Evolutionary conservation across 2,329 filamentous ascomycete genomes (phyloP).

Genomic region (Westerdykella sp.): DNA sequence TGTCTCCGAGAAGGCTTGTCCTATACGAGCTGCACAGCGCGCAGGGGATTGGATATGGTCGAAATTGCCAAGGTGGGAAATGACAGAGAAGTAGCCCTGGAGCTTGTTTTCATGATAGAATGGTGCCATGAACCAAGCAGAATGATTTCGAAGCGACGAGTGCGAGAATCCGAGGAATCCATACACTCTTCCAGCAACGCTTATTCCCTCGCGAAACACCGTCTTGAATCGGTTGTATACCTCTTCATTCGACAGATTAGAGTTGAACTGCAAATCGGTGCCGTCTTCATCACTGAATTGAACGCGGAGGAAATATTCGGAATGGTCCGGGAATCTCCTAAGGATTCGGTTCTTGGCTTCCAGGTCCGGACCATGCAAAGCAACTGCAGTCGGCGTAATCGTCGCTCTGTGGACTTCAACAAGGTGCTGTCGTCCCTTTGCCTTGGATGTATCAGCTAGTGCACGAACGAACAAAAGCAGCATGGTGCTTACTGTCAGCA

Average conservation of each 20-base stretch:
- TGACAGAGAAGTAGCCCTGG: constrained; percentile 49
- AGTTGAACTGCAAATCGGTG: constrained; percentile 54
- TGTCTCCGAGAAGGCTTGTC: constrained; percentile 73
- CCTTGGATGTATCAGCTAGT: constrained; percentile 45
- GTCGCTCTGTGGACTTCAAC: constrained; percentile 50
- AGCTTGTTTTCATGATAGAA: constrained; percentile 13
- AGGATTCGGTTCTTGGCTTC: constrained; percentile 50
- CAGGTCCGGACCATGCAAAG: constrained; percentile 44
- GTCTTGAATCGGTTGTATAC: constrained; percentile 49
- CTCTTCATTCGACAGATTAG: constrained; percentile 23
- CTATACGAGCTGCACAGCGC: constrained; percentile 55
- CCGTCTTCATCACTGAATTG: constrained; percentile 71
- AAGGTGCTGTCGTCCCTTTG: constrained; percentile 45
- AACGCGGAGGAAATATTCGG: constrained; percentile 47
- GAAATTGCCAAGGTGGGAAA: constrained; percentile 34
- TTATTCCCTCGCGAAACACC: constrained; percentile 54
- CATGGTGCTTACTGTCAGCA: constrained; percentile 48
- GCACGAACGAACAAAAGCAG: constrained; percentile 30
- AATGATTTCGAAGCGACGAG: constrained; percentile 24
- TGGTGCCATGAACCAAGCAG: constrained; percentile 31
- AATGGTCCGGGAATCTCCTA: constrained; percentile 18
- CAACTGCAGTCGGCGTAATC: constrained; percentile 36
- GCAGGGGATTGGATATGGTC: constrained; percentile 48
- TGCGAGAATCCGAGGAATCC: constrained; percentile 32
- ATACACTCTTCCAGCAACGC: constrained; percentile 22